phyloP scores from a whole-genome alignment of 768 basidiomycete species.

The Suillus ampliporus region DNA sequence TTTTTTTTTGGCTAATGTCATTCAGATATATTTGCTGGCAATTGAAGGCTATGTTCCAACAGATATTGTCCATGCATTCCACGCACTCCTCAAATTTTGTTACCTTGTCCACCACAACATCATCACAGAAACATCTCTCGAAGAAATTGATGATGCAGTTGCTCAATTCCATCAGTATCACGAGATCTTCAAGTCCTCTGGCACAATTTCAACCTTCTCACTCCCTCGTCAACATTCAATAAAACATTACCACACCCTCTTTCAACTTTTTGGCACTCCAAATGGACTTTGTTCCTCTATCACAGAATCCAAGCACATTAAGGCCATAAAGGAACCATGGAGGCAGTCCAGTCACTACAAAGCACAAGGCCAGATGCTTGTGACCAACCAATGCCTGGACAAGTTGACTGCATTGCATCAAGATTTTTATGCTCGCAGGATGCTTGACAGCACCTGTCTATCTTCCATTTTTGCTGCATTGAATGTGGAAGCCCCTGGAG shows the following conservation, averaged over 20 bases:
- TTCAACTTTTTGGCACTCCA: conserved; percentile 35
- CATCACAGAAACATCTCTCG: too few species aligned
- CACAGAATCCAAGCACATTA: conserved; percentile 42
- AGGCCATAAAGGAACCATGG: conserved; percentile 43
- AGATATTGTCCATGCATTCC: conserved; percentile 22
- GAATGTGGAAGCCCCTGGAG: not conserved
- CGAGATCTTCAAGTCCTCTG: conserved; percentile 19
- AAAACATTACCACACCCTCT: conserved; percentile 30
- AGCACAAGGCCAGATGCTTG: conserved; percentile 19
- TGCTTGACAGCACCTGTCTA: conserved; percentile 20
- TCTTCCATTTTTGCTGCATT: not conserved
- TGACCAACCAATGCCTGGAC: conserved; percentile 32
- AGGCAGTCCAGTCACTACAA: conserved; percentile 24
- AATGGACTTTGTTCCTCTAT: conserved; percentile 44
- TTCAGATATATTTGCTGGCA: too few species aligned
- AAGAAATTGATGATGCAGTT: too few species aligned
- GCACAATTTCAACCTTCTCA: conserved; percentile 26
- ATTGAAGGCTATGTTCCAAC: conserved; percentile 27
- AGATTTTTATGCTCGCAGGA: conserved; percentile 24
- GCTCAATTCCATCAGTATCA: too few species aligned
- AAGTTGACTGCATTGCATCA: conserved; percentile 15
- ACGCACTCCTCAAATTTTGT: conserved; percentile 33
- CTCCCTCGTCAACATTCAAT: conserved; percentile 40
- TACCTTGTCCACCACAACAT: conserved; percentile 25
- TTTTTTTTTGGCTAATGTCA: too few species aligned